These are phyloP conservation scores for Narthecium ossifragum DNA, from an alignment of 106 monocot species.

Conservation along the genomic window DNA sequence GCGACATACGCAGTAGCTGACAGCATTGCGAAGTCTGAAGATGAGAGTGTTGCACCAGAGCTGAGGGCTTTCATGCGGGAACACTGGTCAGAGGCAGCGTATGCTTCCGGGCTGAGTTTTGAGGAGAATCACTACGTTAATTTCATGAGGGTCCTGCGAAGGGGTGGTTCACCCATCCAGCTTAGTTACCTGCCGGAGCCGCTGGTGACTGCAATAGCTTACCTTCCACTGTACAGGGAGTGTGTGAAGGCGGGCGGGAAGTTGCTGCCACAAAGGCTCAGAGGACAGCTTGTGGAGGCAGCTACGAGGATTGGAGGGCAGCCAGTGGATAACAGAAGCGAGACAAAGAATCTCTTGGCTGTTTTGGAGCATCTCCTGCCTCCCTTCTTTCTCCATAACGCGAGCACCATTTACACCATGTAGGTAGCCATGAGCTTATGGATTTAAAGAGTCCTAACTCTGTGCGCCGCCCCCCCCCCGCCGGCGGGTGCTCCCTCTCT, in stretches of 20 bases:
- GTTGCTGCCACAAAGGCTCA: slow-evolving; percentile 63
- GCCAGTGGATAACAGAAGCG: slow-evolving; percentile 27
- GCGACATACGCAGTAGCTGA: slow-evolving; percentile 78
- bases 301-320: slow-evolving; percentile 34
- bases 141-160: slow-evolving; percentile 52
- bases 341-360: slow-evolving; percentile 48
- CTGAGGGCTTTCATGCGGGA: slow-evolving; percentile 55
- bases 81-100: slow-evolving; percentile 78
- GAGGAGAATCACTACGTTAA: slow-evolving; percentile 66
- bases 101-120: slow-evolving; percentile 30
- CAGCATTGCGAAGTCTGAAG: slow-evolving; percentile 46
- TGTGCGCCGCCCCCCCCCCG: no score
- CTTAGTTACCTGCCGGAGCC: slow-evolving; percentile 54
- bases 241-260: slow-evolving; percentile 44
- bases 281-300: slow-evolving; percentile 75
- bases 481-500: no score
- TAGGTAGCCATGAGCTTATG: no score
- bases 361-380: slow-evolving; percentile 77
- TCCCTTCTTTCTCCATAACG: no score
- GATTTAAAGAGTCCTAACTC: no score
- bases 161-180: slow-evolving; percentile 49
- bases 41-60: slow-evolving; percentile 38
- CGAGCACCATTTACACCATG: no score
- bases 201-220: slow-evolving; percentile 54
- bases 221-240: slow-evolving; percentile 78